Conservation (phyloP, 2,329 filamentous ascomycete species). For the Parastagonospora avenae region DNA sequence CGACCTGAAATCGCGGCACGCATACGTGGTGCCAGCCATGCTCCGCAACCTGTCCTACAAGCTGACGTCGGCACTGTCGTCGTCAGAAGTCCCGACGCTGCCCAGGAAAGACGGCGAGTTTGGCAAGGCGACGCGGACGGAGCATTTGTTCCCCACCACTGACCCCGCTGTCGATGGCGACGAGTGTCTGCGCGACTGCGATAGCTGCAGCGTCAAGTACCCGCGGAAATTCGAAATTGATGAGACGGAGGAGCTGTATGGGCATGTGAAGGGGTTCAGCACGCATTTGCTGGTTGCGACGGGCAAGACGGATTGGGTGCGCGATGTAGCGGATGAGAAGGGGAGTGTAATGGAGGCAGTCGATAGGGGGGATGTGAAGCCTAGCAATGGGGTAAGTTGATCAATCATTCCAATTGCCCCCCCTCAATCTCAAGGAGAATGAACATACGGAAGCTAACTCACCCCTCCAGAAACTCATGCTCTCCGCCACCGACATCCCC, state of each 20-base stretch:
- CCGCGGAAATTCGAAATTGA: slow-evolving; percentile 77
- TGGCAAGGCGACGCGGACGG: slow-evolving; percentile 52
- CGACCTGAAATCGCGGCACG: slow-evolving; percentile 30
- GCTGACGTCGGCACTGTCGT: slow-evolving; percentile 38
- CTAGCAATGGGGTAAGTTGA: slow-evolving; percentile 69
- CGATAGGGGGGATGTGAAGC: slow-evolving; percentile 59
- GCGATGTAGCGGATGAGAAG: slow-evolving; percentile 83
- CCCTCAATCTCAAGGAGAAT: no score
- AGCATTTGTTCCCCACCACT: slow-evolving; percentile 73
- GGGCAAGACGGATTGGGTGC: slow-evolving; percentile 94
- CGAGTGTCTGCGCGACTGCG: slow-evolving; percentile 87
- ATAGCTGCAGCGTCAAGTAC: slow-evolving; percentile 77
- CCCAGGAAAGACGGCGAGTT: slow-evolving; percentile 50
- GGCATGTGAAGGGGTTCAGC: slow-evolving; percentile 82
- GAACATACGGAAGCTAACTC: background rate
- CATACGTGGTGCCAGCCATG: slow-evolving; percentile 45
- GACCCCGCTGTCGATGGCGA: slow-evolving; percentile 81
- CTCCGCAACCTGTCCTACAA: slow-evolving; percentile 46
- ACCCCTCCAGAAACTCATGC: slow-evolving; percentile 72
- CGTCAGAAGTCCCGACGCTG: slow-evolving; percentile 34
- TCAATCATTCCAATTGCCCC: no score
- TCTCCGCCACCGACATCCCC: slow-evolving; percentile 90
- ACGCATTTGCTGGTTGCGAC: slow-evolving; percentile 92
- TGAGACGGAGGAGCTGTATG: slow-evolving; percentile 78
- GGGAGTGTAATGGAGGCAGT: slow-evolving; percentile 62